phyloP scores from a whole-genome alignment of 2,329 filamentous ascomycete genomes.

The Tolypocladium sp. region DNA sequence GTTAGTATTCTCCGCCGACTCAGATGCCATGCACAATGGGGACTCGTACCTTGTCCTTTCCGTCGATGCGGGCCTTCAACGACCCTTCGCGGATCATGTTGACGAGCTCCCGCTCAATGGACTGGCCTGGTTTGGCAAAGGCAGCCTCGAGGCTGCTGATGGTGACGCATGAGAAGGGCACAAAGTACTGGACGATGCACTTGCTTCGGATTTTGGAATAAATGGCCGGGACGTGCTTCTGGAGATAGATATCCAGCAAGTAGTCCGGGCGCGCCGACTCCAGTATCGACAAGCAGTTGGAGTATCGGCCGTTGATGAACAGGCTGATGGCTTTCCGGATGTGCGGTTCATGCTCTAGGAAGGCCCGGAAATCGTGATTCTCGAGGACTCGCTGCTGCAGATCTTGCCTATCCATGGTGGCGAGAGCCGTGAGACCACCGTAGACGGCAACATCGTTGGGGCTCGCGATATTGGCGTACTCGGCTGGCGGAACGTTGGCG shows the following conservation, averaged over 20 bases:
- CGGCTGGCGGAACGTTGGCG: conserved; percentile 34
- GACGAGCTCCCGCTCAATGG: conserved; percentile 67
- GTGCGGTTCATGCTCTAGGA: conserved; percentile 87
- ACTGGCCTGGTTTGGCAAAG: conserved; percentile 56
- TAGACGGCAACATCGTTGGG: conserved; percentile 89
- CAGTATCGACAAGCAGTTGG: conserved; percentile 71
- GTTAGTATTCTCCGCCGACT: background rate
- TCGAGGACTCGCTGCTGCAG: conserved; percentile 71
- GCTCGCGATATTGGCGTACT: conserved; percentile 64
- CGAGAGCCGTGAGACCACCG: conserved; percentile 80
- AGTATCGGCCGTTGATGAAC: conserved; percentile 87
- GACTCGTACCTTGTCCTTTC: conserved; percentile 57
- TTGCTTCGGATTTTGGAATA: conserved; percentile 75
- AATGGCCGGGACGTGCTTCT: conserved; percentile 60
- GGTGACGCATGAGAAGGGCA: conserved; percentile 82
- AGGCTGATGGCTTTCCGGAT: conserved; percentile 82
- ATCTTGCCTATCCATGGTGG: conserved; percentile 73
- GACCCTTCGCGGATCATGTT: conserved; percentile 64
- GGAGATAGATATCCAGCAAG: conserved; percentile 80
- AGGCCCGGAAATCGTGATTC: conserved; percentile 71
- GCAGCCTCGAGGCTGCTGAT: conserved; percentile 68
- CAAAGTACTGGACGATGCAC: conserved; percentile 87
- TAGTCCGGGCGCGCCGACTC: conserved; percentile 79
- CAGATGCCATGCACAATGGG: background rate
- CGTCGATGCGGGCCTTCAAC: conserved; percentile 74